A percentile compares a stretch with the other conserved stretches of the same genome.
Conservation (phyloP, 2,329 filamentous ascomycete genomes). For the Talaromyces sp. region DNA sequence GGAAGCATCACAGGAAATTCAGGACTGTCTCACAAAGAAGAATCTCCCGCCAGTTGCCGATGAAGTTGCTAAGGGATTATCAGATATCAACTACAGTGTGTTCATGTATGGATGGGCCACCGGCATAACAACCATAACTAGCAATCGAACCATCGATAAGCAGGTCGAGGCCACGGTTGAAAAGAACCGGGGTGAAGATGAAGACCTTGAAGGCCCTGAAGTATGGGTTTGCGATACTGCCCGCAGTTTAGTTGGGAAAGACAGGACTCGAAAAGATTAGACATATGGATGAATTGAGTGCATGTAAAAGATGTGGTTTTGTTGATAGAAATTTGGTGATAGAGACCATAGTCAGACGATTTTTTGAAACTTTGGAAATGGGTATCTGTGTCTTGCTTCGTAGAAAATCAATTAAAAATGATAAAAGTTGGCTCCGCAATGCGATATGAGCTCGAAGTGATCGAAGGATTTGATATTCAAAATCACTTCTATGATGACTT, state of each 20-base stretch:
- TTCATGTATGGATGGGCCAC: slow-evolving; percentile 72
- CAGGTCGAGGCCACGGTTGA: slow-evolving; percentile 65
- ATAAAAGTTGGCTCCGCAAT: not conserved
- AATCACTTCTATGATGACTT: slow-evolving; percentile 37
- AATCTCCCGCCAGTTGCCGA: slow-evolving; percentile 50
- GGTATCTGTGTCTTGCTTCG: not conserved
- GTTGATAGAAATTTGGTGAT: not conserved
- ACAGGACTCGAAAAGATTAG: slow-evolving; percentile 51
- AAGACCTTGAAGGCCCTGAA: slow-evolving; percentile 59
- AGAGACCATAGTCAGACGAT: not conserved
- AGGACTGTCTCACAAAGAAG: slow-evolving; percentile 32
- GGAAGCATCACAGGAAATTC: slow-evolving; percentile 49
- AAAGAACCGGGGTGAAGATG: slow-evolving; percentile 49
- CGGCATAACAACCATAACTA: slow-evolving; percentile 68
- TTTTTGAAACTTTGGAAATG: not conserved
- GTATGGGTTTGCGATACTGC: slow-evolving; percentile 68
- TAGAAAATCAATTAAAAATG: not conserved
- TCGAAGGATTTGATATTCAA: not conserved
- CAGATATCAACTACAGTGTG: slow-evolving; percentile 67
- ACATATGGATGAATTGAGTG: not conserved
- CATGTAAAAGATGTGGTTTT: not conserved
- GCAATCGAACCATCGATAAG: slow-evolving; percentile 68
- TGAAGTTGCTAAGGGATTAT: slow-evolving; percentile 53
- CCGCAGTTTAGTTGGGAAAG: slow-evolving; percentile 68
- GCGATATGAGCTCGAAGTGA: not conserved